Percentiles rank a stretch among this genome's conserved stretches.
Conservation (phyloP, 1,284 basidiomycete species). For the Coniferiporia sulphurascens region DNA sequence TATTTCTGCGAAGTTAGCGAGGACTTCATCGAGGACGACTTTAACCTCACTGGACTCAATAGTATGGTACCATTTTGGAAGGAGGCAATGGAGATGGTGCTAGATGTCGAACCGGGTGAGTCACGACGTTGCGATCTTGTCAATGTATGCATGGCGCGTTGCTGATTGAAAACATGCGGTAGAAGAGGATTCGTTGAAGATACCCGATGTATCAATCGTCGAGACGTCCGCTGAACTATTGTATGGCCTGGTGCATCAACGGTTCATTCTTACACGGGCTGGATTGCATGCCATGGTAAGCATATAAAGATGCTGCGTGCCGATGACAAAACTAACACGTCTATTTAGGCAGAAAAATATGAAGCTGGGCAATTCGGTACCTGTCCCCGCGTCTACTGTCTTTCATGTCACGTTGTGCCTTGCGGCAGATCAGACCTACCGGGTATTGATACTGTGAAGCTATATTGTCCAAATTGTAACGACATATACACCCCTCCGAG, state of each 20-base stretch:
- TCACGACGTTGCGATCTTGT: constrained; percentile 11
- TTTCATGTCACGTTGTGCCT: constrained; percentile 86
- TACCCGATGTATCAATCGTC: constrained; percentile 94
- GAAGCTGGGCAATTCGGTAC: constrained; percentile 90
- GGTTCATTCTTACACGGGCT: constrained; percentile 92
- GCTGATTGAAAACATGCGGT: constrained; percentile 9
- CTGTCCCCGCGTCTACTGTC: constrained; percentile 95
- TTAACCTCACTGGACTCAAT: constrained; percentile 96
- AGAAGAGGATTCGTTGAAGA: constrained; percentile 93
- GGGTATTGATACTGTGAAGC: constrained; percentile 97
- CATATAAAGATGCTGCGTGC: constrained; percentile 21
- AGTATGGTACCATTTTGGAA: constrained; percentile 98
- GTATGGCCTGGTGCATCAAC: constrained; percentile 96
- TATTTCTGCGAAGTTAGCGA: constrained; percentile 98
- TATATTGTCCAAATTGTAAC: constrained; percentile 98
- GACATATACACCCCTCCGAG: constrained; percentile 96
- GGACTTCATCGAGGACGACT: constrained; percentile 99
- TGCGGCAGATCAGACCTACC: constrained; percentile 96
- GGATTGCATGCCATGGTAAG: constrained; percentile 94
- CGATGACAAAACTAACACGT: constrained; percentile 21
- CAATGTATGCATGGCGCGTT: constrained; percentile 3
- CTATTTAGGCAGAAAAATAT: constrained; percentile 87
- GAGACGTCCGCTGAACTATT: constrained; percentile 97
- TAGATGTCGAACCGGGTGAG: constrained; percentile 97
- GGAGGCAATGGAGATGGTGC: constrained; percentile 99